Percentiles rank a stretch among this genome's conserved stretches.
phyloP scores from a whole-genome alignment of 2,329 filamentous ascomycete genomes.

The Cytospora piceae region DNA sequence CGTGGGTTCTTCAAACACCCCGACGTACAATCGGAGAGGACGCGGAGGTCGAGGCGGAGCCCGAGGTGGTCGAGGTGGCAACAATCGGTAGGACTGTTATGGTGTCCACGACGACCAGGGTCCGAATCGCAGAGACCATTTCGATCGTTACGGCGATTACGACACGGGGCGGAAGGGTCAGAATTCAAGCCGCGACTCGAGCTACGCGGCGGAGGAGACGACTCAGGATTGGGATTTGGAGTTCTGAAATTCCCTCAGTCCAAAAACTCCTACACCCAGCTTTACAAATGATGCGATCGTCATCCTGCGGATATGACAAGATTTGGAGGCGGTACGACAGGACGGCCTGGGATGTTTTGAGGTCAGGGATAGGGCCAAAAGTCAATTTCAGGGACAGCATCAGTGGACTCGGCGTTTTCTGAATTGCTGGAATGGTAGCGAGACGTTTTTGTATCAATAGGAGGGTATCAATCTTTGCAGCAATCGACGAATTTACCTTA shows the following conservation, averaged over 20 bases:
- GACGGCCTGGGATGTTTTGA: background rate
- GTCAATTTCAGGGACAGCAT: background rate
- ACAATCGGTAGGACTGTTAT: constrained; percentile 27
- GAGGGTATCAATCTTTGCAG: background rate
- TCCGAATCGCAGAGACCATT: background rate
- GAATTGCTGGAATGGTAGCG: constrained; percentile 6
- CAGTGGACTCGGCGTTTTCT: background rate
- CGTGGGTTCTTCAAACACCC: constrained; percentile 34
- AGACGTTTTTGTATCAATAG: constrained; percentile 1
- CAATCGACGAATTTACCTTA: background rate
- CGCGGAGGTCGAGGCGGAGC: constrained; percentile 27
- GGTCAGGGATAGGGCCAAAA: background rate
- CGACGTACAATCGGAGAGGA: constrained; percentile 22
- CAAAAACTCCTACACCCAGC: background rate
- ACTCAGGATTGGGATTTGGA: background rate
- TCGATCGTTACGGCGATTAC: background rate
- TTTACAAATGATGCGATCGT: background rate
- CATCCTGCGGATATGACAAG: background rate
- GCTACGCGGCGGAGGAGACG: constrained; percentile 3
- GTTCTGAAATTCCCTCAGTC: background rate
- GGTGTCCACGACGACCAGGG: constrained; percentile 8
- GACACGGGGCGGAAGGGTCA: background rate
- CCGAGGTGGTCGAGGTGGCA: constrained; percentile 29
- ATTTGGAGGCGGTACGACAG: background rate
- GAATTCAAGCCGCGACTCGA: background rate